A percentile compares a stretch with the other conserved stretches of the same genome.
Conservation (phyloP, 2,329 filamentous ascomycete species). For the Ambrosiella cleistominuta region DNA sequence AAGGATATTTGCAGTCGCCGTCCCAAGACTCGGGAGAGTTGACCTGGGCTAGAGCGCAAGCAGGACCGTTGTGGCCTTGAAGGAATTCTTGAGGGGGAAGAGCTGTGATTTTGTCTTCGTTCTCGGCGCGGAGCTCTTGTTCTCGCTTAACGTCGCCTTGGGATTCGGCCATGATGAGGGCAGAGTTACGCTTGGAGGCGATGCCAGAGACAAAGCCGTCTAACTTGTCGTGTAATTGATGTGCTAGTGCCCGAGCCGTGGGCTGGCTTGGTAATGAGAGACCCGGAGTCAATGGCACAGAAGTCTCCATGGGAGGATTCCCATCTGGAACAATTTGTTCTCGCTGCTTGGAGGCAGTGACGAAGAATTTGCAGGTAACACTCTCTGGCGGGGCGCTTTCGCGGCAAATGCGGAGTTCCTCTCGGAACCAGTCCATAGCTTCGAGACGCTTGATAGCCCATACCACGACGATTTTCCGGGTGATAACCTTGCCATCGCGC, state of each 20-base stretch:
- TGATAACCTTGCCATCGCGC: conserved; percentile 86
- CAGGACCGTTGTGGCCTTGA: conserved; percentile 25
- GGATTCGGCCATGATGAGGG: conserved; percentile 65
- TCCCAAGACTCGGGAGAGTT: conserved; percentile 6
- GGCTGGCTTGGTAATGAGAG: conserved; percentile 15
- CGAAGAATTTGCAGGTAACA: conserved; percentile 86
- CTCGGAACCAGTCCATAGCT: conserved; percentile 94
- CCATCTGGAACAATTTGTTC: background rate
- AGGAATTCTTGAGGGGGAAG: conserved; percentile 53
- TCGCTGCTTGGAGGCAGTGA: conserved; percentile 51
- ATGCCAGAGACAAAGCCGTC: conserved; percentile 78
- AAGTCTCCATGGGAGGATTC: background rate
- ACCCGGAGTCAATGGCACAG: conserved; percentile 2
- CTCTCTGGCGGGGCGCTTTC: conserved; percentile 76
- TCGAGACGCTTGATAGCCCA: conserved; percentile 85
- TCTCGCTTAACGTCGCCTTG: conserved; percentile 64
- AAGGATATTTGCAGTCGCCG: conserved; percentile 1
- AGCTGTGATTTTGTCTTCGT: conserved; percentile 70
- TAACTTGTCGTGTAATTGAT: conserved; percentile 67
- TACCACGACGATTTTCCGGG: conserved; percentile 76
- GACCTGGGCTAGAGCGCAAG: conserved; percentile 14
- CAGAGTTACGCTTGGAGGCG: conserved; percentile 71
- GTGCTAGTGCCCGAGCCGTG: conserved; percentile 44
- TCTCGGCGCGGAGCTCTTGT: conserved; percentile 59
- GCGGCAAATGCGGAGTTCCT: conserved; percentile 80